phyloP scores from a whole-genome alignment of 805 yeast species.

The Pichia cabralensis region DNA sequence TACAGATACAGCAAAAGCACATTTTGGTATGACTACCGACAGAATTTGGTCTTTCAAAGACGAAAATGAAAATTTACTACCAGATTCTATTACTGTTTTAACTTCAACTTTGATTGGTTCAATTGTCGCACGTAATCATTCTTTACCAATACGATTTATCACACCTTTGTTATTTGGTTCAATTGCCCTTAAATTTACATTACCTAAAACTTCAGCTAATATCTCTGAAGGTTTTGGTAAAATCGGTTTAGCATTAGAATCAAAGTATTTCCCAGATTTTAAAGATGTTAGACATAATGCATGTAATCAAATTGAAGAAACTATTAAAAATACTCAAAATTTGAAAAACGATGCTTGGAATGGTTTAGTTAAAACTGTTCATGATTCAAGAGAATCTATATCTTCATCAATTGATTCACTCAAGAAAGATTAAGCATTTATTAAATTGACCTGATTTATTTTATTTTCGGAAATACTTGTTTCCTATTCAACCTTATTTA shows the following conservation, averaged over 20 bases:
- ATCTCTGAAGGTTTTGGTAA: constrained; percentile 19
- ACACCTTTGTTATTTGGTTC: constrained; percentile 43
- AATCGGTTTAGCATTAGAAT: constrained; percentile 18
- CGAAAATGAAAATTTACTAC: constrained; percentile 53
- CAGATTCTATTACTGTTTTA: constrained; percentile 42
- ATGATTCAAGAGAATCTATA: constrained; percentile 6
- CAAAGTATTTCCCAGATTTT: constrained; percentile 30
- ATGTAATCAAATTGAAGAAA: not conserved
- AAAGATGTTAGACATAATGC: constrained; percentile 16
- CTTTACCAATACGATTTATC: constrained; percentile 39
- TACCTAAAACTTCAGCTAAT: constrained; percentile 40
- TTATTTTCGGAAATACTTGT: too few relatives aligned
- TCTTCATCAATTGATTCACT: not conserved
- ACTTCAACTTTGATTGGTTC: constrained; percentile 50
- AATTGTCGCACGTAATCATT: constrained; percentile 37
- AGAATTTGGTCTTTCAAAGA: constrained; percentile 29
- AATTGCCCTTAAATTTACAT: constrained; percentile 31
- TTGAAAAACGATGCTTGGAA: constrained; percentile 6
- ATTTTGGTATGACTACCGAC: constrained; percentile 24
- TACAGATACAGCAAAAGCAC: constrained; percentile 37
- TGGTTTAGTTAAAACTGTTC: constrained; percentile 8
- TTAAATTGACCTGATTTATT: too few relatives aligned
- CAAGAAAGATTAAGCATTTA: constrained; percentile 6
- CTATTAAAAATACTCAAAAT: not conserved
- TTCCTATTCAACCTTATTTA: too few relatives aligned